Evolutionary conservation across 2,329 filamentous ascomycete genomes (phyloP), one percentile per base, ranked within the genome.

Genomic region (Colletotrichum camelliae): DNA sequence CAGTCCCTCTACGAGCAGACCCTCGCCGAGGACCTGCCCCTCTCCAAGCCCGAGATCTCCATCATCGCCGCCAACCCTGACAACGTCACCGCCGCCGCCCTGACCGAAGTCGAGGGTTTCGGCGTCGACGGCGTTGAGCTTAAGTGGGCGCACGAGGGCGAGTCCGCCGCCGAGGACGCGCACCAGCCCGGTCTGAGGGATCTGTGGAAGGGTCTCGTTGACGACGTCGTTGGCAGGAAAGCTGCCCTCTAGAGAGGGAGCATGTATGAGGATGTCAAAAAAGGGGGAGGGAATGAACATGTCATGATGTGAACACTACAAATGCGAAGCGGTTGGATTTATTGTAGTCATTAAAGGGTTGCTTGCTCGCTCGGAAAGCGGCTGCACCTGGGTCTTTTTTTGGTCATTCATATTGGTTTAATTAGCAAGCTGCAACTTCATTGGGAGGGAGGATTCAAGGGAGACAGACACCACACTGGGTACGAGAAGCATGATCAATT

Each of bases 61-160:
- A 88, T 93, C 77, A 84, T 93, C 33, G 91, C 91, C 13, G 86
- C 88, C 8, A 84, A 92, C 83, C 91, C 91, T 0, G 89, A 89
- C 24, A 83, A 84, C 58, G 89, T 91, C 33, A 81, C 89, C 5
- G 86, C 87, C 3, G 85, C 87, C 7, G 87, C 90, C 6, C 83
- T 93, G 73, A 89, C 89, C 10, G 89, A 90, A 80, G 86, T 92
- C n/a, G 89, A 92, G 80, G 87, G 87, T n/a, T 88, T 91, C 79
- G 87, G 88, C 62, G 80, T 91, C 9, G 90, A 92, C 80, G 87
- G 90, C 62, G 85, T 90, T 7, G 88, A 91, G 81, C 84, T 92
- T 68, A 89, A 89, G 80, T 89, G 90, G 79, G 84, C 85, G 12
- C 88, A 91, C 77, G 83, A 86, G 39, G 73, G 80, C 27, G 82